Evolutionary conservation across 352 stramenopile species (phyloP), one percentile per base, ranked within the genome.

Genomic region (Sclerospora graminicola): DNA sequence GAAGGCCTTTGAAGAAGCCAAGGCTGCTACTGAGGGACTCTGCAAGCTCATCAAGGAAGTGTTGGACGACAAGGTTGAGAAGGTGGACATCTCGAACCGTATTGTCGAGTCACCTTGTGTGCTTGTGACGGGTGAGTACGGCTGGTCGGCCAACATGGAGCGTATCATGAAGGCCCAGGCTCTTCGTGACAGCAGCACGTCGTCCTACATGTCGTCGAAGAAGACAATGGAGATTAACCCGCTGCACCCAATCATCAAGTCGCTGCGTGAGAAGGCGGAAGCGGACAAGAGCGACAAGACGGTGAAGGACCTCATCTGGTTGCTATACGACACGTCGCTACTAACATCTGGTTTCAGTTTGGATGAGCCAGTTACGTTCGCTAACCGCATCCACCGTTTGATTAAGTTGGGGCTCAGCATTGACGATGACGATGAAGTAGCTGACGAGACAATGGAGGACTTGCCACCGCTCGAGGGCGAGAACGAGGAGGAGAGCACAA

Each of bases 191-290:
- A 89, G 85, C 51, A 95, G 83, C 63, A 97, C 95, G 34, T 97
- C 84, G 49, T 77, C 89, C 28, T 99, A 99, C 92, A 99, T 99
- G 97, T 86, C 78, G 27, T 98, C 94, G 39, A 99, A 99, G 92
- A 99, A 99, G 89, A 99, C 95, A 36, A 98, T 99, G 91, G 97
- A 99, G 77, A 96, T 99, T 83, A 99, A 99, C 86, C 96, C 96
- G 9, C 69, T 84, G 42, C 97, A 99, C 82, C 89, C 95, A 27
- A 99, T 99, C 71, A 98, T 99, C 67, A 94, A 91, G 67, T 94
- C 93, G 35, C 84, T 99, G 39, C 84, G 94, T 46, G 94, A 99
- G 56, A 99, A 99, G 85, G 94, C 95, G 4, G 94, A 98, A 47
- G 96, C 93, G 15, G 96, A 99, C 72, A 96, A 98, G 73, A 94